A percentile compares a stretch with the other conserved stretches of the same genome.
Conservation (phyloP, 305 asterid genomes). For the Fraxinus nigra region DNA sequence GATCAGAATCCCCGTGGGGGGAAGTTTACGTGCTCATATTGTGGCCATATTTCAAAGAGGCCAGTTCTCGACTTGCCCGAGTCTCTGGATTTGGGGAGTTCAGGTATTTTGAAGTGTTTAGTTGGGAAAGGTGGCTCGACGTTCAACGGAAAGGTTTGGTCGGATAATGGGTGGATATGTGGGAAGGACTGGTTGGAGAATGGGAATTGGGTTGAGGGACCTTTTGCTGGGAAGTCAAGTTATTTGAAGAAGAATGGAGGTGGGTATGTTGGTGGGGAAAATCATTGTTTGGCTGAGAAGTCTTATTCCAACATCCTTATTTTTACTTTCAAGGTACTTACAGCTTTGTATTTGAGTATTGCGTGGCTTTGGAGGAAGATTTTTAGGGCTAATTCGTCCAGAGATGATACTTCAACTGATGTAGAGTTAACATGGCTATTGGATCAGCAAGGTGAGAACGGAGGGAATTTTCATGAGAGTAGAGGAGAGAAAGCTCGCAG, state of each 20-base stretch:
- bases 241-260: constrained; percentile 57
- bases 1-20: constrained; percentile 98
- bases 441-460: constrained; percentile 71
- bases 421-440: constrained; percentile 54
- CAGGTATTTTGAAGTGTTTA: constrained; percentile 76
- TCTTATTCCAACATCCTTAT: constrained; percentile 66
- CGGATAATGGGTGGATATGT: constrained; percentile 78
- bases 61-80: constrained; percentile 87
- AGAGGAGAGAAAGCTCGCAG: constrained; percentile 3
- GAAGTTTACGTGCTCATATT: constrained; percentile 90
- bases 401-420: constrained; percentile 56
- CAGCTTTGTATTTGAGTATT: constrained; percentile 49
- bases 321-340: constrained; percentile 55
- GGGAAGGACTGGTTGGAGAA: constrained; percentile 92
- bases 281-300: constrained; percentile 56
- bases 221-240: constrained; percentile 59
- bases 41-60: constrained; percentile 91
- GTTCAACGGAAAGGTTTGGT: constrained; percentile 78
- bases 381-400: constrained; percentile 75
- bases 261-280: constrained; percentile 48
- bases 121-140: constrained; percentile 84
- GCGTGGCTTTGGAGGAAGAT: constrained; percentile 79
- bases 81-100: constrained; percentile 67
- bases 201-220: constrained; percentile 60
- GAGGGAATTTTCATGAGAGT: constrained; percentile 44